phyloP scores from a whole-genome alignment of 2,329 filamentous ascomycete species.

The Alternaria gaisen region DNA sequence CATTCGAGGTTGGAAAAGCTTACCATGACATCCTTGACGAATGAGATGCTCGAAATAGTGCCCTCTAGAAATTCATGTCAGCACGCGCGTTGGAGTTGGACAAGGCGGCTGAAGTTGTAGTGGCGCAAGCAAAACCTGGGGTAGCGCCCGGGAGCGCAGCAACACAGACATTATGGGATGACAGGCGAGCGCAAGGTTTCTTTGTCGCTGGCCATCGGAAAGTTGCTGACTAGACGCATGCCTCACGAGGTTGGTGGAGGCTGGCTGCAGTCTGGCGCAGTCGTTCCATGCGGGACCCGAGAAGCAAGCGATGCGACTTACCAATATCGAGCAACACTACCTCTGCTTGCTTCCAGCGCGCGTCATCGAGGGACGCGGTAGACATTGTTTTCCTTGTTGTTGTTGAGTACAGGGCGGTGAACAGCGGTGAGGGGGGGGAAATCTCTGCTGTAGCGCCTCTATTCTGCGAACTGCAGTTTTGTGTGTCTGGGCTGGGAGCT shows the following conservation, averaged over 20 bases:
- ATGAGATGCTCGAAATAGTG: conserved; percentile 83
- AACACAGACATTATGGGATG: conserved; percentile 21
- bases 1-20: conserved; percentile 52
- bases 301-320: conserved; percentile 51
- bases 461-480: conserved; percentile 18
- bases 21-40: conserved; percentile 85
- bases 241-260: conserved; percentile 26
- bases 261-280: conserved; percentile 23
- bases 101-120: conserved; percentile 29
- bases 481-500: conserved; percentile 37
- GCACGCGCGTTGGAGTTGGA: conserved; percentile 26
- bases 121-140: conserved; percentile 45
- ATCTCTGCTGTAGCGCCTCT: conserved; percentile 30
- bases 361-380: conserved; percentile 36
- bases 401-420: conserved; percentile 40
- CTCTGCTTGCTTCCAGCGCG: conserved; percentile 51
- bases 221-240: conserved; percentile 32
- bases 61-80: conserved; percentile 67
- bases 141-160: conserved; percentile 30
- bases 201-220: conserved; percentile 13
- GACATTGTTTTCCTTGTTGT: conserved; percentile 33
- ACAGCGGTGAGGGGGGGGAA: conserved; percentile 44
- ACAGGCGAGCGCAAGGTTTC: conserved; percentile 15
- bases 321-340: conserved; percentile 68
- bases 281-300: conserved; percentile 26